These are phyloP conservation scores for Penicillium waksmanii DNA, from an alignment of 495 filamentous ascomycete species.

Conservation along the genomic window DNA sequence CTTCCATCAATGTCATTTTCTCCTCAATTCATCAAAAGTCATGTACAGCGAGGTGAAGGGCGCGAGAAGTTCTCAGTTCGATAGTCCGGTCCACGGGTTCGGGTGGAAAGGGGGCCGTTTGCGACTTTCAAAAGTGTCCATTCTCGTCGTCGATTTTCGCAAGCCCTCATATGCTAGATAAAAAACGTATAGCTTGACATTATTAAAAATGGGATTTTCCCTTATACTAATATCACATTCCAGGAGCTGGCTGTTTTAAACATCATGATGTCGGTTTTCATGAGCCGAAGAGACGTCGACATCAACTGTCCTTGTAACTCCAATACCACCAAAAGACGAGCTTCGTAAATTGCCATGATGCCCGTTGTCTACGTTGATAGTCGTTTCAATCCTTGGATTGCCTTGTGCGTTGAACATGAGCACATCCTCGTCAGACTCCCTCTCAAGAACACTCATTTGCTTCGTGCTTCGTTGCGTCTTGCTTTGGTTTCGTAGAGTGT, in stretches of 20 bases:
- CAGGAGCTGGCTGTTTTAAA: no score
- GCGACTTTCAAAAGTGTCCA: no score
- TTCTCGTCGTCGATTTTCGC: no score
- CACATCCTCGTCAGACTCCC: conserved; percentile 29
- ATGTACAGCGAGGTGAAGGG: no score
- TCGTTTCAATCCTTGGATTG: conserved; percentile 29
- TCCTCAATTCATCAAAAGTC: no score
- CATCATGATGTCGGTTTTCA: no score
- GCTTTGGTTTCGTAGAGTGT: conserved; percentile 21
- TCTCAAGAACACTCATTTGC: conserved; percentile 21
- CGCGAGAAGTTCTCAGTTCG: no score
- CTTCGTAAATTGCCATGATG: neutral
- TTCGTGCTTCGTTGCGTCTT: conserved; percentile 13
- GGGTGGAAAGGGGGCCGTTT: no score
- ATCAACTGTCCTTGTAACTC: conserved; percentile 33
- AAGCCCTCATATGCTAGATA: no score
- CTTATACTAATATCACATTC: neutral
- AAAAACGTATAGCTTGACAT: no score
- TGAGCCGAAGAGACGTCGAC: conserved; percentile 19
- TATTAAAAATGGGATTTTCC: neutral
- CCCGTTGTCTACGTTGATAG: conserved; percentile 19
- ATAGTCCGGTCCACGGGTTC: no score
- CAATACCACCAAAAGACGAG: conserved; percentile 12
- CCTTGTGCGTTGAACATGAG: conserved; percentile 32
- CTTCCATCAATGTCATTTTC: no score